phyloP scores from a whole-genome alignment of 2,329 filamentous ascomycete genomes.

The Botrytis elliptica region DNA sequence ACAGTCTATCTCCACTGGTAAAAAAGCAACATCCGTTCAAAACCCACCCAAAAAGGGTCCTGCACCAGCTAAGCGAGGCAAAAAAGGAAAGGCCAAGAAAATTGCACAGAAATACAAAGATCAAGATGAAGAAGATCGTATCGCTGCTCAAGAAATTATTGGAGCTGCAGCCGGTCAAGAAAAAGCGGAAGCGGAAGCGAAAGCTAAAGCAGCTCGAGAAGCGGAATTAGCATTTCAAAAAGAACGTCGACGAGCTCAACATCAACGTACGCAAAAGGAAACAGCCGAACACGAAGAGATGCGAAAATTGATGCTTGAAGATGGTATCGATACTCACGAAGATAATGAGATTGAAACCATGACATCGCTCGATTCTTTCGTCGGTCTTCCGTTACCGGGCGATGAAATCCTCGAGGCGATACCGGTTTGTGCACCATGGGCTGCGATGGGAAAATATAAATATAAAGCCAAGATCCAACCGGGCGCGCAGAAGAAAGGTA shows the following conservation, averaged over 20 bases:
- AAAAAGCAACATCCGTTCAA: slow-evolving; percentile 38
- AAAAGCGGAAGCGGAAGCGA: slow-evolving; percentile 65
- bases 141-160: slow-evolving; percentile 80
- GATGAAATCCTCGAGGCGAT: slow-evolving; percentile 76
- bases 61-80: slow-evolving; percentile 63
- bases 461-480: slow-evolving; percentile 96
- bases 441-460: slow-evolving; percentile 68
- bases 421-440: slow-evolving; percentile 64
- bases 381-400: slow-evolving; percentile 74
- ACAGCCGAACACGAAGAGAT: slow-evolving; percentile 75
- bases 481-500: slow-evolving; percentile 86
- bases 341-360: slow-evolving; percentile 55
- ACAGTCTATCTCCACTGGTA: slow-evolving; percentile 23
- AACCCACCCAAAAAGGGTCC: slow-evolving; percentile 44
- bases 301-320: slow-evolving; percentile 58
- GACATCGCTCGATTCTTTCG: slow-evolving; percentile 65
- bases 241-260: slow-evolving; percentile 76
- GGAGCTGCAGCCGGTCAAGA: slow-evolving; percentile 69
- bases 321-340: slow-evolving; percentile 58
- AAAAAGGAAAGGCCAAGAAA: slow-evolving; percentile 82
- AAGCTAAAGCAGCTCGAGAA: slow-evolving; percentile 66
- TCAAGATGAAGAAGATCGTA: slow-evolving; percentile 92
- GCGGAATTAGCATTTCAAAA: slow-evolving; percentile 69
- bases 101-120: slow-evolving; percentile 85
- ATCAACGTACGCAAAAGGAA: slow-evolving; percentile 72